Evolutionary conservation across 495 filamentous ascomycete species (phyloP), one percentile per base, ranked within the genome.

Genomic region (Coniosporium apollinis): DNA sequence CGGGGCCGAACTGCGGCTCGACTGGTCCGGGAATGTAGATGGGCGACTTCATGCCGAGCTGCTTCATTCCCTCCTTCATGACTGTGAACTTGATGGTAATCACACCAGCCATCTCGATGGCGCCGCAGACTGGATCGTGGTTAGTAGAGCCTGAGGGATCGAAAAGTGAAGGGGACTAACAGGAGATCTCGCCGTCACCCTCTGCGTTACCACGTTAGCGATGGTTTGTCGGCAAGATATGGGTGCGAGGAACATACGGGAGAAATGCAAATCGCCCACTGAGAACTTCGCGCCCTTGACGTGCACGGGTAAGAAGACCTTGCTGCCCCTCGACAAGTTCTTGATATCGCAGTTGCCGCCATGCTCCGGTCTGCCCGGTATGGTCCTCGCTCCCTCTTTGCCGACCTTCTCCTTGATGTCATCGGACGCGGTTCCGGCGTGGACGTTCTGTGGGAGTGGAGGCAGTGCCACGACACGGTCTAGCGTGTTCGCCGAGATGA

Each of bases 51-150:
- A 91, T 76, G 3, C 67, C 79, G 28, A 94, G 55, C 22, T 79
- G 69, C 25, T 65, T 63, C 50, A 92, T 68, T 28, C 85, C 87
- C 40, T 76, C 66, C 57, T 89, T 89, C 64, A 96, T 74, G 8
- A 96, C 74, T 30, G 66, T 74, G 63, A 92, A 82, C 51, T 92
- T 94, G 47, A 93, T 62, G 2, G 87, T 96, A 43, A 96, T 91
- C 11, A 84, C 59, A 14, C 87, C 87, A 0, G 86, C 81, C 82
- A 96, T 96, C 53, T 96, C 87, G 41, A 96, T 96, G 7, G 86
- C 87, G 10, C 87, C 87, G 48, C 87, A 96, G 58, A 96, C n/a
- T n/a, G n/a, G n/a, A n/a, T n/a, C n/a, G n/a, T n/a, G n/a, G n/a
- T n/a, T n/a, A n/a, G n/a, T n/a, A n/a, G n/a, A n/a, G n/a, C n/a